A percentile compares a stretch with the other conserved stretches of the same genome.
phyloP scores from a whole-genome alignment of 2,329 filamentous ascomycete genomes.

The Colletotrichum sp. region DNA sequence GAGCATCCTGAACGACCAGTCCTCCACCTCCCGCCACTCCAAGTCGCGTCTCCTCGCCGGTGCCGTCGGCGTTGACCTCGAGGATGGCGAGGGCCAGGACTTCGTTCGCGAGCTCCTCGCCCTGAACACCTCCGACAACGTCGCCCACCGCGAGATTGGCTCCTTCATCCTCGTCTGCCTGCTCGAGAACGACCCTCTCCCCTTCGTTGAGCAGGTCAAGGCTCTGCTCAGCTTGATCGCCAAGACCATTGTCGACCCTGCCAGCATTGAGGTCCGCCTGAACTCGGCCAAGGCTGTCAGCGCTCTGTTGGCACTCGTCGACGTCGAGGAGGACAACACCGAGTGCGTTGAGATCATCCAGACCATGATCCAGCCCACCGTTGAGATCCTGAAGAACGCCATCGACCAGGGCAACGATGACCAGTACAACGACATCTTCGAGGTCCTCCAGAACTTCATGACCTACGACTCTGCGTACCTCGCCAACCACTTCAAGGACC shows the following conservation, averaged over 20 bases:
- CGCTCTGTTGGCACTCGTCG: constrained; percentile 84
- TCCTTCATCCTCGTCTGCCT: constrained; percentile 94
- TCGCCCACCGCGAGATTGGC: constrained; percentile 85
- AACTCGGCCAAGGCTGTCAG: constrained; percentile 94
- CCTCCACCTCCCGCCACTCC: constrained; percentile 80
- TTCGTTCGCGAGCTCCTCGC: constrained; percentile 81
- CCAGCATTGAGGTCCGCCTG: constrained; percentile 90
- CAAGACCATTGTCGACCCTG: constrained; percentile 86
- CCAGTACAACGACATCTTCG: constrained; percentile 87
- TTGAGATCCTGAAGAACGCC: constrained; percentile 84
- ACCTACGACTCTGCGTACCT: constrained; percentile 87
- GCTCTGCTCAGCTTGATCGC: constrained; percentile 84
- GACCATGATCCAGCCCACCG: constrained; percentile 83
- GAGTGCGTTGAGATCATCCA: constrained; percentile 78
- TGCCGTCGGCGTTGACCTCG: constrained; percentile 84
- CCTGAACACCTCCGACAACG: constrained; percentile 76
- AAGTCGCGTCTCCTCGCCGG: constrained; percentile 86
- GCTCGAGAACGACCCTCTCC: constrained; percentile 84
- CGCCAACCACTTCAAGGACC: constrained; percentile 84
- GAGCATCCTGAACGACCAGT: constrained; percentile 80
- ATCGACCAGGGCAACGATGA: constrained; percentile 85
- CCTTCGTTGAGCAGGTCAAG: constrained; percentile 80
- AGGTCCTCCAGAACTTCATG: constrained; percentile 95
- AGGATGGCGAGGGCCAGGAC: constrained; percentile 76
- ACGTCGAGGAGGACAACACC: constrained; percentile 86